These are phyloP conservation scores for Solanum tacnaense DNA, from an alignment of 257 asterid species.

Conservation along the genomic window DNA sequence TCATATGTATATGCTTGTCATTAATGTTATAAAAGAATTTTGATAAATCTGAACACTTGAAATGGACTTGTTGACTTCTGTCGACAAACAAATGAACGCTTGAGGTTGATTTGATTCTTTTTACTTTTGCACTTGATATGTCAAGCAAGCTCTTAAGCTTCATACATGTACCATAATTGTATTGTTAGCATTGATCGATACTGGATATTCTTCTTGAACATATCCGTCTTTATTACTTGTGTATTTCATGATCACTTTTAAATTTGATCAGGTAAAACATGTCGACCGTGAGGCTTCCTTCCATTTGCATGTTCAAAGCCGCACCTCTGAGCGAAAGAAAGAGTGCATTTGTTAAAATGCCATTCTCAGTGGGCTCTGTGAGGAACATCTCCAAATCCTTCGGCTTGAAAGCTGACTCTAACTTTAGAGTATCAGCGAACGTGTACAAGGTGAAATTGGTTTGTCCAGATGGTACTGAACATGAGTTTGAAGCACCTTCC, in stretches of 20 bases:
- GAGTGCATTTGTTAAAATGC: constrained; percentile 33
- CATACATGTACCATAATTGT: background rate
- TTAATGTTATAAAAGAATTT: background rate
- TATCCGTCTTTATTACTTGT: background rate
- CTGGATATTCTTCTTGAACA: background rate
- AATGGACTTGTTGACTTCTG: background rate
- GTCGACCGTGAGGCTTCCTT: constrained; percentile 51
- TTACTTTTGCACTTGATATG: background rate
- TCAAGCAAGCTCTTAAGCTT: background rate
- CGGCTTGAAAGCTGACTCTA: constrained; percentile 40
- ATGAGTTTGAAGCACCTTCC: constrained; percentile 54
- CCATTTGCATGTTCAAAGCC: constrained; percentile 27
- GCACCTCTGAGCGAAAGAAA: constrained; percentile 23
- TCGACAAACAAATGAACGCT: background rate
- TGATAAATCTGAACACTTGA: background rate
- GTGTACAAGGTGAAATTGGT: constrained; percentile 62
- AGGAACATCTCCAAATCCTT: constrained; percentile 36
- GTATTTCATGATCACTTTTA: background rate
- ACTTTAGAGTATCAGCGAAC: constrained; percentile 42
- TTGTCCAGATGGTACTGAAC: constrained; percentile 45
- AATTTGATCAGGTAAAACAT: constrained; percentile 40
- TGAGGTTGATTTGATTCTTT: background rate
- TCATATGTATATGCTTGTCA: background rate
- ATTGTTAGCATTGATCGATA: background rate
- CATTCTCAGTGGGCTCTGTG: constrained; percentile 34